Evolutionary conservation across 441 rosid genomes (phyloP).

Genomic region (Syzygium syzygioides): DNA sequence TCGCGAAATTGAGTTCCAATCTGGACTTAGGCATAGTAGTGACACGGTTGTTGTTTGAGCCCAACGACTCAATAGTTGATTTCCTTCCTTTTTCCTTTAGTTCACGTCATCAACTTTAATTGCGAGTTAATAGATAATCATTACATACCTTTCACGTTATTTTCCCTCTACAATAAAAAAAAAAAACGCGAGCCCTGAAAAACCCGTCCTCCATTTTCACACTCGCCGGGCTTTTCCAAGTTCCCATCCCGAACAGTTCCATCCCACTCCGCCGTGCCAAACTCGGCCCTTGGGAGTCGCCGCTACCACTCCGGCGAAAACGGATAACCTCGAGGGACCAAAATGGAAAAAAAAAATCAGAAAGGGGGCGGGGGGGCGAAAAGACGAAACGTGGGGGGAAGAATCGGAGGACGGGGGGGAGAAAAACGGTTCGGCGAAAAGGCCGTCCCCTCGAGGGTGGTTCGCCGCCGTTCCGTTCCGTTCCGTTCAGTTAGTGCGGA

Average conservation of each 20-base stretch:
- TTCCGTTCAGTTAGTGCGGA: not conserved
- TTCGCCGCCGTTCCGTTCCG: not conserved
- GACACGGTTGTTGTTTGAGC: not conserved
- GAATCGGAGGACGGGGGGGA: not conserved
- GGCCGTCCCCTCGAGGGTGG: not conserved
- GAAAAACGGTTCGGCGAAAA: too few relatives aligned
- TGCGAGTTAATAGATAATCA: not conserved
- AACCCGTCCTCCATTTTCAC: not conserved
- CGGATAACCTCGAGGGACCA: not conserved
- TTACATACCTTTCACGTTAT: accelerated
- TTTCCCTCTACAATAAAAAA: accelerated
- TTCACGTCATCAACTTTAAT: not conserved
- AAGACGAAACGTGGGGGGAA: not conserved
- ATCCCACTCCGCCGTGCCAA: not conserved
- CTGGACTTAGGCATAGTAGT: not conserved
- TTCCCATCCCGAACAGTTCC: not conserved
- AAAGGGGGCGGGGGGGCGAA: not conserved
- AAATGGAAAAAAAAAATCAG: not conserved
- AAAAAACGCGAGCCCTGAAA: accelerated
- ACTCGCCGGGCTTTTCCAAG: not conserved
- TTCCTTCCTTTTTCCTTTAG: not conserved
- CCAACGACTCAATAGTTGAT: not conserved
- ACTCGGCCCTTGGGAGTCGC: not conserved
- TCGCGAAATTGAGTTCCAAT: accelerated
- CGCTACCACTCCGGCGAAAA: not conserved